Base-by-base conservation (phyloP, 352 stramenopile genomes). In the Phytopythium sindhum region DNA sequence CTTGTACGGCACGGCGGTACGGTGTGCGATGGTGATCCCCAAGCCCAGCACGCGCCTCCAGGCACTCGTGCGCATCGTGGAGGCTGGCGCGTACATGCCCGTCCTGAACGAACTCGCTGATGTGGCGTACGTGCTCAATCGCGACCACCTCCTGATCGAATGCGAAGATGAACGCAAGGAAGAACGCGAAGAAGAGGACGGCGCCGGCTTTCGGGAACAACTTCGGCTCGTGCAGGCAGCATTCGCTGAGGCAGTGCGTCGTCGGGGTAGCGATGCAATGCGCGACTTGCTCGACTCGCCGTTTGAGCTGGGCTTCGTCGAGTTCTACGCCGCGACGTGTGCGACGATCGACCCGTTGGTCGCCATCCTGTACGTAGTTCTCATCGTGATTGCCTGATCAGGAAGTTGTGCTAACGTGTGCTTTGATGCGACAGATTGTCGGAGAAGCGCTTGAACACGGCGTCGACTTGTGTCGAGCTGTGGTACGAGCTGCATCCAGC, bases 1-100 rank as follows among this genome's bases (percentile, higher is more conserved):
- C 51, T 64, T 88, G 24, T 65, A 83, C 21, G 60, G 63, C 4
- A 72, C 81, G 26, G 78, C 77, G n/a, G 74, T 84, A 8, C 70
- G 75, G 35, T 86, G 72, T 41, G 77, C 78, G 1, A 69, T 84
- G 69, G 58, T 80, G 0, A 85, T 88, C 52, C 72, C 74, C 0
- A 81, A 73, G 31, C 69, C 77, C 3, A 26, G 45, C 26, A 63
- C 74, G 15, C 70, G 78, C 19, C 71, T 78, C 31, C 69, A 85
- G 50, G 70, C 74, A 4, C 55, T 88, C 26, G 33, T 66, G 28
- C 59, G 64, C 17, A 86, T 86, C 33, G 80, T 86, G 41, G 70
- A 72, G 52, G 60, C 76, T 50, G 77, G 72, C 39, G 78, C 77
- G 14, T 82, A 78, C 54, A 68, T 67, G 57, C 42, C 74, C 0